Percentiles rank a stretch among this genome's conserved stretches.
Conservation (phyloP, 2,329 filamentous ascomycete species). For the Neopestalotiopsis clavispora region DNA sequence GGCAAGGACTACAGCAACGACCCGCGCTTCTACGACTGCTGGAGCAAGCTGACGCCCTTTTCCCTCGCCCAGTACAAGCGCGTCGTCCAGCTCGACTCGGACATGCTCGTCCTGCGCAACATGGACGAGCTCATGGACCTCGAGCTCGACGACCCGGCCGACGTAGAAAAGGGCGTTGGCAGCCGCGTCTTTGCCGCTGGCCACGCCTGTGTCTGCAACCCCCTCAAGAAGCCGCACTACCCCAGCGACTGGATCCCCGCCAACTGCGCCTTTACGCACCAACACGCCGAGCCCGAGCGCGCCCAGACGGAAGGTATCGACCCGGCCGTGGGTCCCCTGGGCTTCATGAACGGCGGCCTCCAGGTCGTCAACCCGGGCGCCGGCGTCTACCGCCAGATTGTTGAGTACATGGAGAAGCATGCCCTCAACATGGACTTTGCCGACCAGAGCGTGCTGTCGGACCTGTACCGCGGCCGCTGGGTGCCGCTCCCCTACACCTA, state of each 20-base stretch:
- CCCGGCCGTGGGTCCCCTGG: slow-evolving; percentile 51
- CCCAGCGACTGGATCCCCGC: slow-evolving; percentile 68
- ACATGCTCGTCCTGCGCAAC: slow-evolving; percentile 83
- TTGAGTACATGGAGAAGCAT: slow-evolving; percentile 53
- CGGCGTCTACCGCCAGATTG: slow-evolving; percentile 54
- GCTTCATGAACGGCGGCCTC: slow-evolving; percentile 61
- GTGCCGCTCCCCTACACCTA: slow-evolving; percentile 63
- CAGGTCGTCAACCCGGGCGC: slow-evolving; percentile 60
- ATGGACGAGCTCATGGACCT: slow-evolving; percentile 96
- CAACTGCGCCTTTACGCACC: slow-evolving; percentile 64
- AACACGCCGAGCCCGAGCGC: slow-evolving; percentile 50
- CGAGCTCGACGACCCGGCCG: slow-evolving; percentile 62
- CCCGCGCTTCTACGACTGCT: slow-evolving; percentile 87
- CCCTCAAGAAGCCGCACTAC: slow-evolving; percentile 78
- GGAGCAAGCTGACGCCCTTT: slow-evolving; percentile 85
- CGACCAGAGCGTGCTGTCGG: slow-evolving; percentile 63
- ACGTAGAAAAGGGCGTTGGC: slow-evolving; percentile 43
- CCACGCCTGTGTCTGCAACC: slow-evolving; percentile 88
- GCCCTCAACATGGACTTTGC: slow-evolving; percentile 59
- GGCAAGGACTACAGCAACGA: slow-evolving; percentile 75
- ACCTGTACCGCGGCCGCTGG: slow-evolving; percentile 61
- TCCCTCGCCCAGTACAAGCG: slow-evolving; percentile 76
- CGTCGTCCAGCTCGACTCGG: slow-evolving; percentile 83
- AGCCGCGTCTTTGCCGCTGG: slow-evolving; percentile 78
- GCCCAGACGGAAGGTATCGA: slow-evolving; percentile 53